Evolutionary conservation across 192 early-diverging fungal species (phyloP).

Genomic region (Coemansia pectinata): DNA sequence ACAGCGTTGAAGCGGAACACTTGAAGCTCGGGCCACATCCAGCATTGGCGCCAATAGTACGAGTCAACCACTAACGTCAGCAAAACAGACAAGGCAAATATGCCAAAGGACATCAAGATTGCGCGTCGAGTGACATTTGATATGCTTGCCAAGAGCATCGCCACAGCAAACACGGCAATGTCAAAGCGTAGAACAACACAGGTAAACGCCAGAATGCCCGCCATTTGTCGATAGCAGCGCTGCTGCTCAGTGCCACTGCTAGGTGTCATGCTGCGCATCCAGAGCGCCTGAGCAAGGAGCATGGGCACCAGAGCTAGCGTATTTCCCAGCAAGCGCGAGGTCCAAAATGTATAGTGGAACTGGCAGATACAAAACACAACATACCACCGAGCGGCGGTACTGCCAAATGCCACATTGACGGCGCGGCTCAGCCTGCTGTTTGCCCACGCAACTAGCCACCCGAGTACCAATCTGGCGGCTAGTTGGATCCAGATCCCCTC

Average conservation of each 20-base stretch:
- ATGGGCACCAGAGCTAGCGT: constrained; percentile 76
- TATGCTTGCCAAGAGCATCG: constrained; percentile 45
- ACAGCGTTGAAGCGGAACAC: constrained; percentile 69
- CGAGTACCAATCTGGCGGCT: constrained; percentile 48
- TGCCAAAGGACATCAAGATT: not conserved
- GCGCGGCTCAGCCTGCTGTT: constrained; percentile 59
- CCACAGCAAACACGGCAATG: constrained; percentile 50
- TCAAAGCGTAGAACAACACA: constrained; percentile 64
- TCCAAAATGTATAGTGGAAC: constrained; percentile 92
- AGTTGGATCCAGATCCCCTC: constrained; percentile 33
- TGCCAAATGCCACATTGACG: constrained; percentile 62
- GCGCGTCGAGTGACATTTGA: constrained; percentile 22
- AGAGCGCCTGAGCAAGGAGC: constrained; percentile 54
- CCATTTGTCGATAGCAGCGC: constrained; percentile 23
- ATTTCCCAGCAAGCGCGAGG: constrained; percentile 83
- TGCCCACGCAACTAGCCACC: constrained; percentile 54
- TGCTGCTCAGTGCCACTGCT: not conserved
- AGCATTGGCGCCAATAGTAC: constrained; percentile 60
- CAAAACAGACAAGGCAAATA: constrained; percentile 16
- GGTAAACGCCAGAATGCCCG: constrained; percentile 40
- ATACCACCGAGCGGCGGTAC: constrained; percentile 33
- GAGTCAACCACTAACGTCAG: constrained; percentile 61
- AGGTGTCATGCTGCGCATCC: constrained; percentile 35
- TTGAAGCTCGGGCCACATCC: constrained; percentile 65
- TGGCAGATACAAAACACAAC: constrained; percentile 65